These are phyloP conservation scores for Sporothrix curviconia DNA, from an alignment of 2,329 filamentous ascomycete genomes.

Conservation along the genomic window DNA sequence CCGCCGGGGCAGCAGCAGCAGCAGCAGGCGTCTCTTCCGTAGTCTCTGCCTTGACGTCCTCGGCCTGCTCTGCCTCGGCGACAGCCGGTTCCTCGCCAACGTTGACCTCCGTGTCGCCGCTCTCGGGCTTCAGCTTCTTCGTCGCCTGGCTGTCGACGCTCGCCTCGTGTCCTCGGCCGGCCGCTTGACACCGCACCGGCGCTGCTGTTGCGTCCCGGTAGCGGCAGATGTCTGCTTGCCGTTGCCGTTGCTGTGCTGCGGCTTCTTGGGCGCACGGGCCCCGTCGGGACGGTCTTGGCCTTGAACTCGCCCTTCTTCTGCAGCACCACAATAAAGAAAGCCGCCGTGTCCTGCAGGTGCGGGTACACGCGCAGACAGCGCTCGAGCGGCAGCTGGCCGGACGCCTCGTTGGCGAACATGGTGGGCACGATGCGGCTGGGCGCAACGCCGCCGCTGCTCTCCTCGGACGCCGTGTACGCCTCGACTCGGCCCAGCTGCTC, in stretches of 20 bases:
- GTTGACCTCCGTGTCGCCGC: background rate
- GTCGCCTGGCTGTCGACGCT: conserved; percentile 28
- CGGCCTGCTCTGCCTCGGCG: conserved; percentile 23
- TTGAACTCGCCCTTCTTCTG: conserved; percentile 86
- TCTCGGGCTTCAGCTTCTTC: conserved; percentile 36
- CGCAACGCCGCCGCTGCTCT: conserved; percentile 32
- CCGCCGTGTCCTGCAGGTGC: conserved; percentile 91
- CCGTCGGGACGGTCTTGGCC: conserved; percentile 50
- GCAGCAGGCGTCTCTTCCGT: background rate
- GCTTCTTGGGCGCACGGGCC: conserved; percentile 30
- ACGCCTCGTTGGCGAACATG: conserved; percentile 69
- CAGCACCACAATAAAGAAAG: conserved; percentile 93
- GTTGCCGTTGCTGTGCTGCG: background rate
- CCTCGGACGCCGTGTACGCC: conserved; percentile 54
- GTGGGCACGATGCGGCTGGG: conserved; percentile 65
- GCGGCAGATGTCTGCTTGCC: background rate
- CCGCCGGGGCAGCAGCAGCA: background rate
- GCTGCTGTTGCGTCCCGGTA: conserved; percentile 16
- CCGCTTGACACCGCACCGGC: conserved; percentile 25
- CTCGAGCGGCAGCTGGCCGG: conserved; percentile 68
- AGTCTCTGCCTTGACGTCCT: background rate
- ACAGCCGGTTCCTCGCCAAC: too few relatives aligned
- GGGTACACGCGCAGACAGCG: conserved; percentile 91
- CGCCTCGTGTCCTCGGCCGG: conserved; percentile 25
- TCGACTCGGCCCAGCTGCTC: conserved; percentile 79